Base-by-base conservation (phyloP, 1,284 basidiomycete genomes). In the Xerocomus amazonicus region DNA sequence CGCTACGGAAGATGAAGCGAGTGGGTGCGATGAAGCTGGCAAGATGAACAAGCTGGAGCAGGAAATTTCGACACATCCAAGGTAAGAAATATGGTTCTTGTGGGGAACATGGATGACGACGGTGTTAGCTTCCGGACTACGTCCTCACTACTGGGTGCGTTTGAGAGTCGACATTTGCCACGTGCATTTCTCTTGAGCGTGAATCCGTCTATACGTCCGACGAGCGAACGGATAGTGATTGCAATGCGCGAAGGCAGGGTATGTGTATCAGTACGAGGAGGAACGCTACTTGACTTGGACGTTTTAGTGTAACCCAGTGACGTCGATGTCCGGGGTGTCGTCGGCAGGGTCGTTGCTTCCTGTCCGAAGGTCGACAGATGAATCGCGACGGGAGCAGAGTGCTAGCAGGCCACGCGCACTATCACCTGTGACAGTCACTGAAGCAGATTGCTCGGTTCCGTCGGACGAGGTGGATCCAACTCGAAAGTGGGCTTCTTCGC, bases 1-100 rank as follows among this genome's bases (percentile, higher is more conserved):
- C 56, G 83, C 87, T 0, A 72, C 78, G 3, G 75, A 78, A 48
- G 75, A 74, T 4, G 74, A 78, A 50, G 73, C 70, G 0, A 73
- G 74, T 48, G 70, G 66, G 8, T 63, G 63, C 43, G 74, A 73
- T 19, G 85, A 81, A 52, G 71, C 58, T 4, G 80, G 80, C 13
- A 84, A 86, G 56, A 72, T 90, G 68, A 75, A 79, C 40, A 67
- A 67, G 35, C 70, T 97, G 29, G 84, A 91, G 57, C 73, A 71
- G 17, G 90, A 93, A 62, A 88, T 97, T n/a, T 55, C 78, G 44
- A 58, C 62, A 3, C 96, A 95, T 70, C 65, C 74, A 23, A 93
- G 93, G 78, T 91, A 59, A 34, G 73, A 66, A 34, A 28, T 29
- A 14, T 8, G 12, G 6, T 17, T 39, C 16, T 27, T 10, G 8